Conservation (phyloP, 441 rosid species). For the Pelargonium australe region DNA sequence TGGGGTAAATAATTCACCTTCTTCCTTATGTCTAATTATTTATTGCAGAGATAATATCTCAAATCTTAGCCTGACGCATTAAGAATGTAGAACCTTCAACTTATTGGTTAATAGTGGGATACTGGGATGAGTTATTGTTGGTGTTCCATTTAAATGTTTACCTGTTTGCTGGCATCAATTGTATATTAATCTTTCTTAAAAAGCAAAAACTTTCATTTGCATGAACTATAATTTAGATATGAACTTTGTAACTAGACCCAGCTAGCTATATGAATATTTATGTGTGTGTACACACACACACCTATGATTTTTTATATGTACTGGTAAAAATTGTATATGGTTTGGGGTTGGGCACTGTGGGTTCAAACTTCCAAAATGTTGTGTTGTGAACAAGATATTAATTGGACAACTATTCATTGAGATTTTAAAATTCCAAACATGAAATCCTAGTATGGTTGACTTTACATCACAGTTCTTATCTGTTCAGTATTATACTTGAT, state of each 20-base stretch:
- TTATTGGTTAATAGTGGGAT: background rate
- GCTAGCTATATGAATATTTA: too few species aligned
- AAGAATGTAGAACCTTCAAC: background rate
- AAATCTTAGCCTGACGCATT: conserved; percentile 5
- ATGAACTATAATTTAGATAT: too few species aligned
- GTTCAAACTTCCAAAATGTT: conserved; percentile 3
- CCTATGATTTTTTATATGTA: background rate
- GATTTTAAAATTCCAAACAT: background rate
- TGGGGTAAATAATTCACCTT: conserved; percentile 65
- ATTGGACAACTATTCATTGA: background rate
- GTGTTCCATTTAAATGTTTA: too few species aligned
- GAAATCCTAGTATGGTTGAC: background rate
- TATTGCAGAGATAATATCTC: conserved; percentile 16
- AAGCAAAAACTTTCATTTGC: too few species aligned
- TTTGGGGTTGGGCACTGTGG: background rate
- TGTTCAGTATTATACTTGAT: background rate
- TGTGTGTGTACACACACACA: background rate
- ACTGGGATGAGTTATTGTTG: too few species aligned
- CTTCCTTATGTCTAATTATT: background rate
- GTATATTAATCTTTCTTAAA: too few species aligned
- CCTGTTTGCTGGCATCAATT: too few species aligned
- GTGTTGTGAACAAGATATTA: background rate
- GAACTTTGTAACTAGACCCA: too few species aligned
- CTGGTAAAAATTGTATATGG: background rate
- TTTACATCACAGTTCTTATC: background rate